A percentile compares a stretch with the other conserved stretches of the same genome.
phyloP scores from a whole-genome alignment of 1,284 basidiomycete species.

The Fomitiporia mediterranea region DNA sequence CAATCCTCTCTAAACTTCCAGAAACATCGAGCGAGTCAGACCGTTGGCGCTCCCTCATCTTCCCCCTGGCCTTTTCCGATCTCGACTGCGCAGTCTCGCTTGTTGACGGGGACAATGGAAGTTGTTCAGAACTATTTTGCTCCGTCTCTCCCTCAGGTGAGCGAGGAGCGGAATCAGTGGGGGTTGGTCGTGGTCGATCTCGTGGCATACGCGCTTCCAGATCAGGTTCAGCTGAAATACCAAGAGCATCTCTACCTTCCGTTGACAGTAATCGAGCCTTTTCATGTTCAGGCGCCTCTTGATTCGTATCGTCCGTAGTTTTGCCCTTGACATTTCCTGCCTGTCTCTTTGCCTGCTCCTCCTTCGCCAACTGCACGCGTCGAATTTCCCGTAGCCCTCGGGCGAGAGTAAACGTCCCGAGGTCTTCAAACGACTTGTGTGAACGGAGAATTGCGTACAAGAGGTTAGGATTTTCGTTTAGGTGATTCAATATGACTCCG shows the following conservation, averaged over 20 bases:
- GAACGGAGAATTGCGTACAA: constrained; percentile 82
- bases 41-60: constrained; percentile 65
- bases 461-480: constrained; percentile 79
- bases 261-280: constrained; percentile 56
- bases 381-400: constrained; percentile 81
- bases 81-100: constrained; percentile 29
- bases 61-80: constrained; percentile 85
- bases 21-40: constrained; percentile 58
- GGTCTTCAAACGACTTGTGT: constrained; percentile 79
- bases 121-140: constrained; percentile 25
- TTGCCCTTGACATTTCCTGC: constrained; percentile 33
- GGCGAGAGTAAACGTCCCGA: constrained; percentile 85
- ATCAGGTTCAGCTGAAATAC: constrained; percentile 21
- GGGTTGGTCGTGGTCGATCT: constrained; percentile 7
- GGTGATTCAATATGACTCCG: constrained; percentile 67
- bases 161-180: constrained; percentile 7
- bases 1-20: constrained; percentile 56
- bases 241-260: constrained; percentile 30
- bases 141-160: constrained; percentile 24
- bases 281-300: constrained; percentile 36
- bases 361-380: constrained; percentile 65
- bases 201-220: constrained; percentile 18
- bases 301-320: constrained; percentile 31
- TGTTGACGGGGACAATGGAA: constrained; percentile 41
- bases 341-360: constrained; percentile 49